These are phyloP conservation scores for Spirogloea muscicola DNA, from an alignment of 139 green algal genomes.

Conservation along the genomic window DNA sequence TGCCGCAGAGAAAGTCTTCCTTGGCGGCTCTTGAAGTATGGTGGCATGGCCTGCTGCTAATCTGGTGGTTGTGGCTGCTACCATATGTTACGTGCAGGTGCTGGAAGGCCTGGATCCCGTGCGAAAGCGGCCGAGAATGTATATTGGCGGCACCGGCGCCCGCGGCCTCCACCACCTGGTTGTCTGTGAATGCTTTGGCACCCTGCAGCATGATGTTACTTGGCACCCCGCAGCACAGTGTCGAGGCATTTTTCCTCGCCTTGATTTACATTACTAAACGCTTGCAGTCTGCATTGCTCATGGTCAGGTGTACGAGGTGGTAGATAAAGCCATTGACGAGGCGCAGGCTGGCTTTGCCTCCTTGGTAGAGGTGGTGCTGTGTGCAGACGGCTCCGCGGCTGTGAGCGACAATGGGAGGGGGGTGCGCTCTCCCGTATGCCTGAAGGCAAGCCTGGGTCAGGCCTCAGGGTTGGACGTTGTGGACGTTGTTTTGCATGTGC, in stretches of 20 bases:
- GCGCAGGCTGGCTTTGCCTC: conserved; percentile 70
- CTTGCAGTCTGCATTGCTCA: neutral
- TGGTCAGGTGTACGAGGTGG: conserved; percentile 79
- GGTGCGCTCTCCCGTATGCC: too few relatives aligned
- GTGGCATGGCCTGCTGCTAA: too few relatives aligned
- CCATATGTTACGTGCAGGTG: conserved; percentile 58
- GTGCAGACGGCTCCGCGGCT: conserved; percentile 55
- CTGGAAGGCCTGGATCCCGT: conserved; percentile 94
- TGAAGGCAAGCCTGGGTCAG: too few relatives aligned
- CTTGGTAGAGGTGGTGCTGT: conserved; percentile 61
- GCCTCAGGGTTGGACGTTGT: too few relatives aligned
- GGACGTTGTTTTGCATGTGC: neutral
- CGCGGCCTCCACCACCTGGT: conserved; percentile 87
- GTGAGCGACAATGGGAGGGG: conserved; percentile 82
- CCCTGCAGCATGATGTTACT: too few relatives aligned
- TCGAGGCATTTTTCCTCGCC: too few relatives aligned
- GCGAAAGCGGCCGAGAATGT: conserved; percentile 95
- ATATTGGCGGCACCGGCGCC: conserved; percentile 90
- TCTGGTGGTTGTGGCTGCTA: too few relatives aligned
- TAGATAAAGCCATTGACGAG: conserved; percentile 89
- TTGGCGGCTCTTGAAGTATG: too few relatives aligned
- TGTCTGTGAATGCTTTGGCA: too few relatives aligned
- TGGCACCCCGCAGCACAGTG: too few relatives aligned
- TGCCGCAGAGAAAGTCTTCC: too few relatives aligned
- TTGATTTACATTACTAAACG: too few relatives aligned